Percentiles rank a stretch among this genome's conserved stretches.
Evolutionary conservation across 2,329 filamentous ascomycete species (phyloP).

Genomic region (Juglanconis sp.): DNA sequence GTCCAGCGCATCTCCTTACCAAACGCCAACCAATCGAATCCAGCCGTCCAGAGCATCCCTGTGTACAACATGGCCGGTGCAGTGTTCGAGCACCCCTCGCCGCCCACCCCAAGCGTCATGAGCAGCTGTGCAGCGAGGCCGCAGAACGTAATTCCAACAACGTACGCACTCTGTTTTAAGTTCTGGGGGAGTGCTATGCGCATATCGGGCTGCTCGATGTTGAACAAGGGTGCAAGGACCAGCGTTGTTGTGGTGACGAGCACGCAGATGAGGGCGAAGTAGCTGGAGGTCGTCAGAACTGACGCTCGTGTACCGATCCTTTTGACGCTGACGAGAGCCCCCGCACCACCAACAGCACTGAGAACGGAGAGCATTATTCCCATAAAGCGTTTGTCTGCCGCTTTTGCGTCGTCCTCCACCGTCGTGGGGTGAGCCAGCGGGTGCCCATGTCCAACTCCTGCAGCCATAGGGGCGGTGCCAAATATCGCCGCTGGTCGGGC

Average conservation of each 20-base stretch:
- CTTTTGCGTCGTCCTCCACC: conserved; percentile 36
- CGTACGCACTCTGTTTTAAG: conserved; percentile 59
- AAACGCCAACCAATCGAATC: conserved; percentile 46
- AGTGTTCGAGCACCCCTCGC: conserved; percentile 61
- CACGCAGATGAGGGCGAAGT: conserved; percentile 28
- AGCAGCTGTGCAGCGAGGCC: conserved; percentile 67
- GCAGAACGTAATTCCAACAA: conserved; percentile 66
- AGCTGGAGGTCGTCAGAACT: conserved; percentile 15
- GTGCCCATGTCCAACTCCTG: not conserved
- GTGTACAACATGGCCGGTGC: conserved; percentile 58
- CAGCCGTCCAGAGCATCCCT: conserved; percentile 53
- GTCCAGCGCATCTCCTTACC: conserved; percentile 47
- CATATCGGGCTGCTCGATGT: conserved; percentile 44
- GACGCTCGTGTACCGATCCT: conserved; percentile 12
- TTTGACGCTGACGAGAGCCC: conserved; percentile 29
- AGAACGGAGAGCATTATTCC: conserved; percentile 71
- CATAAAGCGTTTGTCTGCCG: conserved; percentile 61
- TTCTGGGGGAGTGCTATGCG: conserved; percentile 41
- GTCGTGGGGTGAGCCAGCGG: not conserved
- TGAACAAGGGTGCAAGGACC: conserved; percentile 35
- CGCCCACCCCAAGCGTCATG: conserved; percentile 71
- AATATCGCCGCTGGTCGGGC: conserved; percentile 56
- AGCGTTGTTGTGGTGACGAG: conserved; percentile 6
- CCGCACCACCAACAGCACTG: conserved; percentile 72
- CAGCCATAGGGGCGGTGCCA: not conserved